Base-by-base conservation (phyloP, 768 basidiomycete species). In the Boletus tomentosulus region DNA sequence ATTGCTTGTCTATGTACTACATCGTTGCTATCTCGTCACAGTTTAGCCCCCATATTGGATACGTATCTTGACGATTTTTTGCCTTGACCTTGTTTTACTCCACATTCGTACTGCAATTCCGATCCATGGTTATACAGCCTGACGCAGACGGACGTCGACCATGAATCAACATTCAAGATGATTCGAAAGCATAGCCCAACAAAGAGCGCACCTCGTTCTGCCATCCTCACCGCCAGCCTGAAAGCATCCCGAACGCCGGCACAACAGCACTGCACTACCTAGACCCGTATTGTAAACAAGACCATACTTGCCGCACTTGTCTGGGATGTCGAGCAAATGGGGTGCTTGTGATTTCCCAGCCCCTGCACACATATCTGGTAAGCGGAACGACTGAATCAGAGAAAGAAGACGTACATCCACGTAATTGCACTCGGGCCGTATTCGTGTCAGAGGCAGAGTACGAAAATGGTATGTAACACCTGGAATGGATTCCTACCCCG, bases 241-340 rank as follows among this genome's bases (percentile, higher is more conserved):
- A 68, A 72, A 92, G 70, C 91, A 92, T 50, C 87, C 85, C 31
- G 31, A 11, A 12, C 12, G 31, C 0, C 27, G 27, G 19, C 19
- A 19, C 37, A 37, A 6, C 37, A 37, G 37, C 37, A 4, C 85
- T n/a, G 87, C 87, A 46, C 86, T 85, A 52, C 89, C 90, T 11
- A 92, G 76, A 16, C 91, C 90, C 38, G 92, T 72, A 63, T 92
- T 91, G 61, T 91, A 89, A 6, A 88, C 83, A 11, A 92, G 74
- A 2, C 86, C 89, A 59, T 79, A 89, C 69, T 89, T 90, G 10
- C 88, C 86, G 15, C 83, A 81, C 57, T 76, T 75, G 67, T 89
- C 86, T 0, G 73, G 46, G 9, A 59, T 73, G 57, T 84, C 76
- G 53, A 89, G 87, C 37, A 89, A 73, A 3, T 82, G 81, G 3